Conservation (phyloP, 768 basidiomycete genomes). For the Chiua virens region DNA sequence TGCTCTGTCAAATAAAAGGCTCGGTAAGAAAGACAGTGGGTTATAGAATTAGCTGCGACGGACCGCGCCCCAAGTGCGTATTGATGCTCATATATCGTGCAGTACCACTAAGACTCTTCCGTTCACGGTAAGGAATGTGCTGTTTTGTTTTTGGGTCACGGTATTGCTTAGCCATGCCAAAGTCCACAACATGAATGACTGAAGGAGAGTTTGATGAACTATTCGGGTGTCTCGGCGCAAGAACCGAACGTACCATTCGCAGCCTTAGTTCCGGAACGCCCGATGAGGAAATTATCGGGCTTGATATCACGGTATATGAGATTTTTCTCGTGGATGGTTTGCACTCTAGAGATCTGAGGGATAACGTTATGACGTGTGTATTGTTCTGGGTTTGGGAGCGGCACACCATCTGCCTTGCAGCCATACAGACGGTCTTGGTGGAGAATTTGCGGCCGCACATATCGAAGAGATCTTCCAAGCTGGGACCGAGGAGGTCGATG, state of each 20-base stretch:
- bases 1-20: conserved; percentile 53
- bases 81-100: conserved; percentile 99
- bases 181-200: conserved; percentile 95
- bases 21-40: conserved; percentile 4
- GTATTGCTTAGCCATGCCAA: conserved; percentile 99
- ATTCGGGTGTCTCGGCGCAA: background rate
- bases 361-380: conserved; percentile 3
- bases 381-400: background rate
- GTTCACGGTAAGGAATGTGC: conserved; percentile 98
- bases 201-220: background rate
- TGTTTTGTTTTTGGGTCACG: conserved; percentile 99
- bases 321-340: conserved; percentile 99
- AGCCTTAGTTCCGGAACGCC: conserved; percentile 87
- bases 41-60: conserved; percentile 13
- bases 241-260: conserved; percentile 59
- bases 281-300: conserved; percentile 98
- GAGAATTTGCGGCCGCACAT: conserved; percentile 98
- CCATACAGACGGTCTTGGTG: conserved; percentile 98
- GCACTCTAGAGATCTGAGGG: conserved; percentile 83
- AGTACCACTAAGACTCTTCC: conserved; percentile 95
- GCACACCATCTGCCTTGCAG: conserved; percentile 92
- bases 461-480: conserved; percentile 96
- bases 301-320: conserved; percentile 99
- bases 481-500: conserved; percentile 96
- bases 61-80: conserved; percentile 95